Evolutionary conservation across 176 grass and related monocot species (phyloP).

Genomic region (Musa beccarii): DNA sequence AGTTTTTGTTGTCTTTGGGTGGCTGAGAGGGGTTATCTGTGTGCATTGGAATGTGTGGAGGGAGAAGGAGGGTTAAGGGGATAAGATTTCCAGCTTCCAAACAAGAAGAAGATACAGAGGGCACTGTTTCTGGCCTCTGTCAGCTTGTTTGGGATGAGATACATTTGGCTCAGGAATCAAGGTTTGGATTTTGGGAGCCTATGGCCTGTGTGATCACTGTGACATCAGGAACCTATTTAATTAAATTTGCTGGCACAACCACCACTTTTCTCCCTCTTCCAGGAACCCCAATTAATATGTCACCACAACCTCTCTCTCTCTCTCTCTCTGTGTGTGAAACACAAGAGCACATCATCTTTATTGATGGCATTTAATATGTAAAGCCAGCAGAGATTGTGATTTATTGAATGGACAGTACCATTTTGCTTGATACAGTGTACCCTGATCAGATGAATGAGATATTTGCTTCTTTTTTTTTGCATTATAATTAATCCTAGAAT

Average conservation of each 20-base stretch:
- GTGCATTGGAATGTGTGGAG: slow-evolving; percentile 7
- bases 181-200: slow-evolving; percentile 22
- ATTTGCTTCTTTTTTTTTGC: background rate
- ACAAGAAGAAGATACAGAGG: background rate
- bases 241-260: slow-evolving; percentile 13
- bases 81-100: background rate
- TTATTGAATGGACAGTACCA: slow-evolving; percentile 29
- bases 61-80: background rate
- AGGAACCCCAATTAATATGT: slow-evolving; percentile 26
- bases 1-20: too few relatives aligned
- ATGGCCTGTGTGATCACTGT: slow-evolving; percentile 31
- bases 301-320: slow-evolving; percentile 29
- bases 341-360: slow-evolving; percentile 16
- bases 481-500: background rate
- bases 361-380: slow-evolving; percentile 33
- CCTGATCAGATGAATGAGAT: background rate
- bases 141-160: background rate
- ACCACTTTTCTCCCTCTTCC: slow-evolving; percentile 4
- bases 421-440: slow-evolving; percentile 12
- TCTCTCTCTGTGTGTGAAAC: slow-evolving; percentile 4
- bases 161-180: slow-evolving; percentile 4
- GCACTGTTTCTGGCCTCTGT: background rate
- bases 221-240: slow-evolving; percentile 29
- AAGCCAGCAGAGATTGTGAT: slow-evolving; percentile 30
- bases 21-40: background rate